These are phyloP conservation scores for Leptographium lundbergii DNA, from an alignment of 2,329 filamentous ascomycete species.

Conservation along the genomic window DNA sequence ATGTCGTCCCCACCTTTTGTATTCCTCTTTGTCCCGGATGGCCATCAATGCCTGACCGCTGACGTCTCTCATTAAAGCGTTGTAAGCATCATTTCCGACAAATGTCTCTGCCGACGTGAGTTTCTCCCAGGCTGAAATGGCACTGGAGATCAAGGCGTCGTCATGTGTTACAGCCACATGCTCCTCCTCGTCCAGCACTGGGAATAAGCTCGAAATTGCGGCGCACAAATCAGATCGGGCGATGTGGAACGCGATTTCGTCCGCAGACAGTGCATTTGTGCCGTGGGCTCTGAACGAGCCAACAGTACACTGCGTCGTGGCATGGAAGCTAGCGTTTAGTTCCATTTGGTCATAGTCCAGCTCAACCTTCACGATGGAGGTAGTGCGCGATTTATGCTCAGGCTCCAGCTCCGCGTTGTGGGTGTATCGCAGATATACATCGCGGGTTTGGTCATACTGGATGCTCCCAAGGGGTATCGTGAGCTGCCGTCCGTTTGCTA, in stretches of 20 bases:
- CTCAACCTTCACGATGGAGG: slow-evolving; percentile 17
- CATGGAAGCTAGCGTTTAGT: background rate
- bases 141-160: slow-evolving; percentile 3
- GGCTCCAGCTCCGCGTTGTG: slow-evolving; percentile 7
- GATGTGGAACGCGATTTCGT: slow-evolving; percentile 36
- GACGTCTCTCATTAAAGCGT: slow-evolving; percentile 37
- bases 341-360: slow-evolving; percentile 23
- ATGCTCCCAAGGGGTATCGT: slow-evolving; percentile 36
- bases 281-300: background rate
- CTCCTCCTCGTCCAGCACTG: slow-evolving; percentile 24
- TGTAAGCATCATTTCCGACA: slow-evolving; percentile 24
- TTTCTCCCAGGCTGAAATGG: background rate
- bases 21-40: slow-evolving; percentile 24
- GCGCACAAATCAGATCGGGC: slow-evolving; percentile 36
- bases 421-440: slow-evolving; percentile 33
- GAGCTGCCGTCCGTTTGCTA: slow-evolving; percentile 14
- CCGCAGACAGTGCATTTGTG: slow-evolving; percentile 14
- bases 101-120: background rate
- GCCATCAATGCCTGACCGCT: slow-evolving; percentile 39
- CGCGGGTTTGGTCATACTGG: slow-evolving; percentile 48
- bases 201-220: slow-evolving; percentile 34
- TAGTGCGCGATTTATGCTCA: background rate
- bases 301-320: background rate
- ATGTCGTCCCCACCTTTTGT: slow-evolving; percentile 41
- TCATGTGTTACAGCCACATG: slow-evolving; percentile 15